Evolutionary conservation across 257 asterid genomes (phyloP).

Genomic region (Penstemon barbatus): DNA sequence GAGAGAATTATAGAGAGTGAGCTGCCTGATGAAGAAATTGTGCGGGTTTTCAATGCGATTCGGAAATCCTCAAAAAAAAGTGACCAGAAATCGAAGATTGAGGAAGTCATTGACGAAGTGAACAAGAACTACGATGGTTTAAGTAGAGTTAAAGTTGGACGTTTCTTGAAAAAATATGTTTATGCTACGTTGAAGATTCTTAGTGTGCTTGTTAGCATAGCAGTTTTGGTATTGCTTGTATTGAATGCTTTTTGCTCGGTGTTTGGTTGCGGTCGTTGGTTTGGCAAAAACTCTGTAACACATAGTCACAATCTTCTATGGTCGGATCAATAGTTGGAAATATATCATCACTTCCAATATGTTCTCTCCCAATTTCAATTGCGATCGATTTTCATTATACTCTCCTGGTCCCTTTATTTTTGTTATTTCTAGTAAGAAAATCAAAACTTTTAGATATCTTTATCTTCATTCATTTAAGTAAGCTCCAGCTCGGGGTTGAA

Average conservation of each 20-base stretch:
- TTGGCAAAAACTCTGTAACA: background rate
- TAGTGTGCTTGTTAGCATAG: constrained; percentile 30
- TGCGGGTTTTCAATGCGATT: constrained; percentile 43
- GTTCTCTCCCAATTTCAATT: no score
- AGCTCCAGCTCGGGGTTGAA: no score
- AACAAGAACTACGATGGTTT: constrained; percentile 34
- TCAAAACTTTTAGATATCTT: no score
- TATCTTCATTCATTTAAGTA: no score
- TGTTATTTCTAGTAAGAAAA: no score
- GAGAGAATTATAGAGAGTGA: constrained; percentile 36
- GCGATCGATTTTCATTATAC: no score
- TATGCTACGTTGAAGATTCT: constrained; percentile 29
- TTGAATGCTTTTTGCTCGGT: constrained; percentile 50
- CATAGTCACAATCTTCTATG: no score
- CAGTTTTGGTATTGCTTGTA: constrained; percentile 34
- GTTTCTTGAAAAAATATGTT: constrained; percentile 27
- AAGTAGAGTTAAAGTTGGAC: constrained; percentile 29
- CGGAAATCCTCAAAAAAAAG: constrained; percentile 32
- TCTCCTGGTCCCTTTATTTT: no score
- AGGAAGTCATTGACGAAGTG: constrained; percentile 41
- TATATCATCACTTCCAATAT: no score
- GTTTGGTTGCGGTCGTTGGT: constrained; percentile 34
- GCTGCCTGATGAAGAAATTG: constrained; percentile 43
- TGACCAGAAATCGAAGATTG: constrained; percentile 29
- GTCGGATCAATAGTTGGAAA: no score